phyloP scores from a whole-genome alignment of 192 early-diverging fungal species.

The Backusella tuberculispora region DNA sequence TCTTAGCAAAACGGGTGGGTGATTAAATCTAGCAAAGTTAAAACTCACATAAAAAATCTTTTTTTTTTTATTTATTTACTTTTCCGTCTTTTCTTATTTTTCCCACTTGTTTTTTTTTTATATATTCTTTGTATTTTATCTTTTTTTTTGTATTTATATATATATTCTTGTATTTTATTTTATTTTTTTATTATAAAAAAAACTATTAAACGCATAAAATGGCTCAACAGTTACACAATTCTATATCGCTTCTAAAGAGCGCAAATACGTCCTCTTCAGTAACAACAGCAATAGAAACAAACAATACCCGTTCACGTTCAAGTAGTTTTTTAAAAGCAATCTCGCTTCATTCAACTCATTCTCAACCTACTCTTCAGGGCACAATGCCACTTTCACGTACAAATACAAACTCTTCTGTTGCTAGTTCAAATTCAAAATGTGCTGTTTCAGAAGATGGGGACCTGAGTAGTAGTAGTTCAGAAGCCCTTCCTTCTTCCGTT shows the following conservation, averaged over 20 bases:
- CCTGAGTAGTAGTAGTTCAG: neutral
- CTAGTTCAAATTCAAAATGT: neutral
- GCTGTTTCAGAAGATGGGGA: neutral
- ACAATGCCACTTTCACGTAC: neutral
- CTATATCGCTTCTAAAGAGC: conserved; percentile 11
- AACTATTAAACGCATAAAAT: neutral
- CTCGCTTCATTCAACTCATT: conserved; percentile 7
- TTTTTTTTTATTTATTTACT: too few species aligned
- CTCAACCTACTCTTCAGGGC: neutral
- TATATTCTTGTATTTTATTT: too few species aligned
- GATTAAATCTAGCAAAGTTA: too few species aligned
- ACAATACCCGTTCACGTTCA: conserved; percentile 2
- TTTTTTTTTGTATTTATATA: too few species aligned
- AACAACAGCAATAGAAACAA: neutral
- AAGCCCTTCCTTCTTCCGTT: neutral
- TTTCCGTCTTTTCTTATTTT: too few species aligned
- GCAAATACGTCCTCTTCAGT: neutral
- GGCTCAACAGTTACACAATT: conserved; percentile 18
- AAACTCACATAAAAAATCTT: too few species aligned
- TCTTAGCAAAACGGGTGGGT: too few species aligned
- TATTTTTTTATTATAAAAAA: too few species aligned
- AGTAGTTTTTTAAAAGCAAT: conserved; percentile 3
- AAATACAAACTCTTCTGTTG: neutral
- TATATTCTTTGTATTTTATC: too few species aligned
- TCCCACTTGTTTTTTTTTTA: too few species aligned